Evolutionary conservation across 495 filamentous ascomycete species (phyloP).

Genomic region (Penicillium salamii): DNA sequence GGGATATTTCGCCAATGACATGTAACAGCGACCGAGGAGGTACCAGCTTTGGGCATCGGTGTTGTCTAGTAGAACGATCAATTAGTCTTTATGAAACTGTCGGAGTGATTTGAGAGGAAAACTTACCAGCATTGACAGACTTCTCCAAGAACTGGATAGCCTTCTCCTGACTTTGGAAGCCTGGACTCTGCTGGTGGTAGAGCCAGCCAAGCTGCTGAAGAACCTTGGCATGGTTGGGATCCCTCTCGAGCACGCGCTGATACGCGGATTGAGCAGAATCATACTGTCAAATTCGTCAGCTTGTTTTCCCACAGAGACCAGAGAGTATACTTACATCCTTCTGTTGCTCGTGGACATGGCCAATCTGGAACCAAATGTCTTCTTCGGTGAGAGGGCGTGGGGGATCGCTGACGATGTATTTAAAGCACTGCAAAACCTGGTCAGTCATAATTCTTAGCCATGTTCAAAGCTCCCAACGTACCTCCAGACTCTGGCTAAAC

Average conservation of each 20-base stretch:
- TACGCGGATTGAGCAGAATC: slow-evolving; percentile 90
- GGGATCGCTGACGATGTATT: slow-evolving; percentile 93
- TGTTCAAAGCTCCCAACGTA: slow-evolving; percentile 39
- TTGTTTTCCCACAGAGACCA: neutral
- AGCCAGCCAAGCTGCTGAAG: slow-evolving; percentile 98
- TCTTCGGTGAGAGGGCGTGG: slow-evolving; percentile 92
- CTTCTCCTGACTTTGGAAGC: slow-evolving; percentile 85
- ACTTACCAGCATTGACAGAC: slow-evolving; percentile 87
- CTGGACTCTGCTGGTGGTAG: slow-evolving; percentile 90
- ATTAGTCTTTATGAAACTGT: neutral
- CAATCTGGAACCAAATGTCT: slow-evolving; percentile 99
- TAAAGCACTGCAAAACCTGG: slow-evolving; percentile 77
- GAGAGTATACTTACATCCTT: slow-evolving; percentile 75
- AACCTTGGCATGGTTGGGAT: slow-evolving; percentile 97
- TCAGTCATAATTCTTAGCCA: slow-evolving; percentile 1
- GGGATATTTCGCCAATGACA: slow-evolving; percentile 98
- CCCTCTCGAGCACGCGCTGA: slow-evolving; percentile 85
- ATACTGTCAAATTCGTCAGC: slow-evolving; percentile 58
- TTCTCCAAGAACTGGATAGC: slow-evolving; percentile 98
- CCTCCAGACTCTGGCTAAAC: slow-evolving; percentile 87
- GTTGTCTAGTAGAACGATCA: slow-evolving; percentile 59
- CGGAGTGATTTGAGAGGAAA: neutral
- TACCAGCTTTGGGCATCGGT: slow-evolving; percentile 98
- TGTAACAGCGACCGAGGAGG: slow-evolving; percentile 94
- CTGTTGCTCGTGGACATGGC: slow-evolving; percentile 97